Evolutionary conservation across 2,329 filamentous ascomycete genomes (phyloP), one percentile per base, ranked within the genome.

Genomic region (Aquanectria penicillioides): DNA sequence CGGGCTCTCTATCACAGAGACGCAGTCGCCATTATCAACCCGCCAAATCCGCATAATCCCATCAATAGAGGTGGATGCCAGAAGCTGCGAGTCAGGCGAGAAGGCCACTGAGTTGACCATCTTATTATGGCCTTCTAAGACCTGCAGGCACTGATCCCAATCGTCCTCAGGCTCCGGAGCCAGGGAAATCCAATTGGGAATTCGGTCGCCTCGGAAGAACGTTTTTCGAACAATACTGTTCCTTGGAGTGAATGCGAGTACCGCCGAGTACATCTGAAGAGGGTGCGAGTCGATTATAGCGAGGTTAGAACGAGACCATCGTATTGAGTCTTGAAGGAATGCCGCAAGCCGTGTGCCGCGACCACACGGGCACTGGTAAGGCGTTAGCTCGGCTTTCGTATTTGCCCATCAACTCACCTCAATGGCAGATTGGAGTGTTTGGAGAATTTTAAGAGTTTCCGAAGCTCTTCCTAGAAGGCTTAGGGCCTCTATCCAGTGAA

Each of bases 181-280:
- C 2, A 47, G 29, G 20, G 18, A 29, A 6, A 56, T 49, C 52
- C 52, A 56, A 5, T 15, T 0, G 25, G 34, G 52, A 13, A 49
- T 38, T 10, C 26, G 9, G 13, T 29, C 12, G 7, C 17, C 22
- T 3, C 5, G 23, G 5, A 47, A 54, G 5, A 22, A 41, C 4
- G 2, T 5, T 22, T 15, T 6, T 9, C 33, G 23, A 3, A 56
- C 11, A 5, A 12, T 7, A 26, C 34, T 56, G 11, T 20, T 33
- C 6, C 9, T 31, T 11, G 52, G 52, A 4, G 22, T 20, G 15
- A 56, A 49, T 3, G 13, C 18, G 12, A 56, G 52, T 17, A 33
- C 15, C 4, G 47, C 46, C 13, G 38, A 41, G 33, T 57, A 57
- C 10, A 57, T 25, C 22, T 58, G 55, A 31, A 58, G 31, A 28